These are phyloP conservation scores for Huntiella omanensis DNA, from an alignment of 2,329 filamentous ascomycete species.

Conservation along the genomic window DNA sequence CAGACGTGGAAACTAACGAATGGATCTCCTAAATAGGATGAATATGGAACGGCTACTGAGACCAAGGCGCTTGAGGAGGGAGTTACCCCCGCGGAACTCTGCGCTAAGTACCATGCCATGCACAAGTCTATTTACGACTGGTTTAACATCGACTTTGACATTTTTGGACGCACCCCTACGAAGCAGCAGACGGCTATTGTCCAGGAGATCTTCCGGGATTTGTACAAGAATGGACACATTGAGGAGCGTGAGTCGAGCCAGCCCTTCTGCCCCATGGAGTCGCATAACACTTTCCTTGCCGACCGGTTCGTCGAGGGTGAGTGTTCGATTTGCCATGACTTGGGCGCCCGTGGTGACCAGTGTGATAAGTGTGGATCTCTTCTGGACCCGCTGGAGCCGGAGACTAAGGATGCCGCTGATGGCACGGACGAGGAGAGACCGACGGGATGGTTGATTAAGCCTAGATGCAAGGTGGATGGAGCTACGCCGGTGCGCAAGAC, in stretches of 20 bases:
- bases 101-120: slow-evolving; percentile 79
- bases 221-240: slow-evolving; percentile 77
- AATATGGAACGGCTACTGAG: slow-evolving; percentile 92
- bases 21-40: slow-evolving; percentile 38
- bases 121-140: slow-evolving; percentile 87
- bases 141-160: slow-evolving; percentile 90
- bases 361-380: slow-evolving; percentile 58
- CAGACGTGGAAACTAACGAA: not conserved
- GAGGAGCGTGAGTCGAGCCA: slow-evolving; percentile 76
- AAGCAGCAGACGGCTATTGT: slow-evolving; percentile 79
- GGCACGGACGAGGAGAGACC: slow-evolving; percentile 18
- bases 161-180: slow-evolving; percentile 86
- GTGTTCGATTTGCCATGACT: slow-evolving; percentile 54
- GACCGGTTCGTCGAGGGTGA: slow-evolving; percentile 71
- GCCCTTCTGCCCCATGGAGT: slow-evolving; percentile 57
- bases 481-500: slow-evolving; percentile 59
- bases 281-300: slow-evolving; percentile 59
- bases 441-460: slow-evolving; percentile 48
- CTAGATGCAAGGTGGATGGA: slow-evolving; percentile 79
- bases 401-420: slow-evolving; percentile 17
- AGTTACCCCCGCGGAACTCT: slow-evolving; percentile 64
- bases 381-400: slow-evolving; percentile 47
- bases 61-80: slow-evolving; percentile 86
- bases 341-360: slow-evolving; percentile 54
- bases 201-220: slow-evolving; percentile 71